Evolutionary conservation across 495 filamentous ascomycete genomes (phyloP).

Genomic region (Podospora didyma): DNA sequence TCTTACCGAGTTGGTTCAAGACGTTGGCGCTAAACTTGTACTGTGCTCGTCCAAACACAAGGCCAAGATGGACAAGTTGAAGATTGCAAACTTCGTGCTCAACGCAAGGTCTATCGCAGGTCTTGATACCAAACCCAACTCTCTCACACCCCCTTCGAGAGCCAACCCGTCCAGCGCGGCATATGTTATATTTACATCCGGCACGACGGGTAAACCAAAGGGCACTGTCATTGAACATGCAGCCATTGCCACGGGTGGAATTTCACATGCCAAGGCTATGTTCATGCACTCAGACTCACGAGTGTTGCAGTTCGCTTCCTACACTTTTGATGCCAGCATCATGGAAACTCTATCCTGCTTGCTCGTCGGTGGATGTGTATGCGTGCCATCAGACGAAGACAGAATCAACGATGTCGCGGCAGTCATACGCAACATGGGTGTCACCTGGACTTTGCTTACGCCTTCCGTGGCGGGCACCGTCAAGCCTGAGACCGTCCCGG

Average conservation of each 20-base stretch:
- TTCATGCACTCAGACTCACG: slow-evolving; percentile 38
- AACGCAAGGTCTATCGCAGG: slow-evolving; percentile 1
- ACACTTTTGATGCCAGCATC: slow-evolving; percentile 58
- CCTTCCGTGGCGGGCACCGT: slow-evolving; percentile 47
- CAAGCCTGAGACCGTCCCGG: slow-evolving; percentile 13
- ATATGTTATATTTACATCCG: slow-evolving; percentile 58
- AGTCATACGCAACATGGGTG: slow-evolving; percentile 19
- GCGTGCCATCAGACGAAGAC: slow-evolving; percentile 34
- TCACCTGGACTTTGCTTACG: slow-evolving; percentile 31
- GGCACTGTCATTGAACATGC: slow-evolving; percentile 43
- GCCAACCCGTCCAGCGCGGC: slow-evolving; percentile 29
- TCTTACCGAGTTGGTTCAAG: slow-evolving; percentile 29
- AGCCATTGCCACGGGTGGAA: slow-evolving; percentile 31
- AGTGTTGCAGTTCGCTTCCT: slow-evolving; percentile 58
- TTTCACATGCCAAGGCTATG: slow-evolving; percentile 37
- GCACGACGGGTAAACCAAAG: slow-evolving; percentile 40
- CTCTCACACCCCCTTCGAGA: not conserved
- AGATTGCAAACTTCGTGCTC: slow-evolving; percentile 2
- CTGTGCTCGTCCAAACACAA: slow-evolving; percentile 46
- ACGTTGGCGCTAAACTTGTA: slow-evolving; percentile 31
- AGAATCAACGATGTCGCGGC: slow-evolving; percentile 25
- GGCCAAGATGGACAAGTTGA: slow-evolving; percentile 12
- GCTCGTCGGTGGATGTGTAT: slow-evolving; percentile 44
- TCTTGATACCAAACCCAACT: not conserved
- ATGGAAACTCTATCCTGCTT: slow-evolving; percentile 54